A percentile compares a stretch with the other conserved stretches of the same genome.
These are phyloP conservation scores for Fraxinus nigra DNA, from an alignment of 305 asterid genomes.

Conservation along the genomic window DNA sequence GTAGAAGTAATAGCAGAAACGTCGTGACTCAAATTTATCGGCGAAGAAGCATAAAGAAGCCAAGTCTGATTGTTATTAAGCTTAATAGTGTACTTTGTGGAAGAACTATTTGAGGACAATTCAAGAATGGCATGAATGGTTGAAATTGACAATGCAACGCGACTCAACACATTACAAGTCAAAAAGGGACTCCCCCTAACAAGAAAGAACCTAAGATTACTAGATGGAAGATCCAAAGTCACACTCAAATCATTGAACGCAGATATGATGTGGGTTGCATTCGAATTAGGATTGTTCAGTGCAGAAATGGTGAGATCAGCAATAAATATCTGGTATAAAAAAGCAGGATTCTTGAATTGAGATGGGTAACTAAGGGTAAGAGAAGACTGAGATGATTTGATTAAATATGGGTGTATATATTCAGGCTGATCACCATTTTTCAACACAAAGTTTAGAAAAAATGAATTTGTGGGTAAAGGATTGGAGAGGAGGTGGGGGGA, in stretches of 20 bases:
- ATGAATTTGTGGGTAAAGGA: constrained; percentile 80
- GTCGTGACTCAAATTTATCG: constrained; percentile 47
- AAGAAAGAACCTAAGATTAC: constrained; percentile 59
- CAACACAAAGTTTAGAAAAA: constrained; percentile 68
- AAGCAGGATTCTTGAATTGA: constrained; percentile 42
- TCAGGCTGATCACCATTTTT: constrained; percentile 83
- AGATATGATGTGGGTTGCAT: constrained; percentile 46
- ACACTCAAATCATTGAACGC: constrained; percentile 63
- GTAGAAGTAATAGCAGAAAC: constrained; percentile 44
- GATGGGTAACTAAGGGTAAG: constrained; percentile 64
- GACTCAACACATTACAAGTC: constrained; percentile 49
- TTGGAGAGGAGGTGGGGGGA: constrained; percentile 53
- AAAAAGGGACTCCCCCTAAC: constrained; percentile 78
- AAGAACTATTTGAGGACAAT: constrained; percentile 36
- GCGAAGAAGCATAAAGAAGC: constrained; percentile 73
- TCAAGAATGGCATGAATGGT: constrained; percentile 69
- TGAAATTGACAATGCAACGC: constrained; percentile 49
- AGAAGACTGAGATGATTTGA: constrained; percentile 55
- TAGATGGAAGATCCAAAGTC: constrained; percentile 73
- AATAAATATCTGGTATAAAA: constrained; percentile 57
- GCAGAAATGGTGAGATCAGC: constrained; percentile 58
- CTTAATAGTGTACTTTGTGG: constrained; percentile 59
- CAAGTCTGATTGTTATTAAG: constrained; percentile 76
- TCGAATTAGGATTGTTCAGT: constrained; percentile 41
- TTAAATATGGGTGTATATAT: constrained; percentile 66